Conservation (phyloP, 192 early-diverging fungal genomes). For the Coemansia nantahalensis region DNA sequence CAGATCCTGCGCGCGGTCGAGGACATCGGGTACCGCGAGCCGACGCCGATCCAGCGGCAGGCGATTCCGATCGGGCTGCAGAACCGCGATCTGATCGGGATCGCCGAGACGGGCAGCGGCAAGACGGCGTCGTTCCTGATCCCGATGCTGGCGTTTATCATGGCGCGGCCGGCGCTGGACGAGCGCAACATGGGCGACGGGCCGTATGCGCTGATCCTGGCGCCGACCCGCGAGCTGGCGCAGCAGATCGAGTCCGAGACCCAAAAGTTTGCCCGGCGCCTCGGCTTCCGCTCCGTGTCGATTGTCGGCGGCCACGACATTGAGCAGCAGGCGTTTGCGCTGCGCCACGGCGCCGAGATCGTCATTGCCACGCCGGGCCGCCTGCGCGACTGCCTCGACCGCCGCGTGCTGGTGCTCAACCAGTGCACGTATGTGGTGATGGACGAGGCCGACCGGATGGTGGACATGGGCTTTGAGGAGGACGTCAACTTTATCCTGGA, state of each 20-base stretch:
- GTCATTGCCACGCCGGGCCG: slow-evolving; percentile 98
- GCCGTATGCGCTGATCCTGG: slow-evolving; percentile 92
- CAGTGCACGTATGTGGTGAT: slow-evolving; percentile 98
- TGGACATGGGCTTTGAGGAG: slow-evolving; percentile 92
- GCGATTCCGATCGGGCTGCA: slow-evolving; percentile 94
- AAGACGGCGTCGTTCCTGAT: slow-evolving; percentile 97
- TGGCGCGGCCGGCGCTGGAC: slow-evolving; percentile 69
- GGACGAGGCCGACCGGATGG: slow-evolving; percentile 98
- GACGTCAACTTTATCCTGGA: slow-evolving; percentile 97
- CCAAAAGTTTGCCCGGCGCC: slow-evolving; percentile 80
- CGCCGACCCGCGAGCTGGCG: slow-evolving; percentile 95
- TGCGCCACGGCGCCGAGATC: slow-evolving; percentile 92
- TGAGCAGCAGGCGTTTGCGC: slow-evolving; percentile 83
- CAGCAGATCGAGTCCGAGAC: slow-evolving; percentile 96
- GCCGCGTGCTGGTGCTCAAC: slow-evolving; percentile 82
- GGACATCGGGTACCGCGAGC: slow-evolving; percentile 86
- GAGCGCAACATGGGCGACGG: slow-evolving; percentile 80
- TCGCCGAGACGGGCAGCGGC: slow-evolving; percentile 90
- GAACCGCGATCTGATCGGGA: slow-evolving; percentile 85
- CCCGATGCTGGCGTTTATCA: slow-evolving; percentile 91
- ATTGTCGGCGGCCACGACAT: slow-evolving; percentile 85
- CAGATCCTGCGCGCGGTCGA: slow-evolving; percentile 73
- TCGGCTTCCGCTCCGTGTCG: slow-evolving; percentile 83
- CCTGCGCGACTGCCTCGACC: slow-evolving; percentile 87
- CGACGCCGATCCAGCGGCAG: slow-evolving; percentile 97